Evolutionary conservation across 257 asterid genomes (phyloP).

Genomic region (Primulina huaijiensis): DNA sequence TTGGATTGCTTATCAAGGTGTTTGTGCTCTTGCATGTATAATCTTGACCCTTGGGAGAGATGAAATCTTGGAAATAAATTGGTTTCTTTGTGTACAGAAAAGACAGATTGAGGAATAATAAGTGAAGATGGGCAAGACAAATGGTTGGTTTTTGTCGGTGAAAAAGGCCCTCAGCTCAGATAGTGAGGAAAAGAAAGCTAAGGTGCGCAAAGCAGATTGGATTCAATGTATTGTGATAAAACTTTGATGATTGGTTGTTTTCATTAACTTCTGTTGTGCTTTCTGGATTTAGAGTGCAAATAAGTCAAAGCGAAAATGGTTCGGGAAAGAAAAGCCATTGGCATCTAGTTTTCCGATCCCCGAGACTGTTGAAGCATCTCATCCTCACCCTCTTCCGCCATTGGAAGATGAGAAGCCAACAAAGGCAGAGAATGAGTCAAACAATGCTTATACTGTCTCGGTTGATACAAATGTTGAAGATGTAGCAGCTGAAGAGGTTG

Average conservation of each 20-base stretch:
- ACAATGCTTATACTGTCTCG: constrained; percentile 65
- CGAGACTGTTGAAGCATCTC: constrained; percentile 43
- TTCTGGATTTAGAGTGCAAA: constrained; percentile 46
- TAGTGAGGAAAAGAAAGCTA: constrained; percentile 50
- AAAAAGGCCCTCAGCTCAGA: constrained; percentile 84
- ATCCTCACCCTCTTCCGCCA: constrained; percentile 45
- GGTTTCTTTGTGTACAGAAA: constrained; percentile 22
- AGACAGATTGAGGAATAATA: constrained; percentile 47
- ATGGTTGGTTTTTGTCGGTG: constrained; percentile 86
- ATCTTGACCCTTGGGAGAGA: constrained; percentile 5
- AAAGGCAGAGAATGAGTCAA: constrained; percentile 56
- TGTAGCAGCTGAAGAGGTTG: constrained; percentile 68
- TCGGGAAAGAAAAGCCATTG: constrained; percentile 48
- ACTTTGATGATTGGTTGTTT: constrained; percentile 10
- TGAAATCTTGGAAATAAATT: constrained; percentile 22
- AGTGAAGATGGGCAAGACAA: constrained; percentile 69
- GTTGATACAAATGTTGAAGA: constrained; percentile 72
- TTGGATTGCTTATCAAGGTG: background rate
- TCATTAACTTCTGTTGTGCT: background rate
- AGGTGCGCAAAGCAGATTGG: constrained; percentile 35
- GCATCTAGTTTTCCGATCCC: constrained; percentile 34
- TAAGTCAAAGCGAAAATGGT: constrained; percentile 43
- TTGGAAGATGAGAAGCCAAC: constrained; percentile 52
- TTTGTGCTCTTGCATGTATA: constrained; percentile 4
- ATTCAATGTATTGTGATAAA: background rate